Percentiles rank a stretch among this genome's conserved stretches.
Conservation (phyloP, 257 asterid species). For the Solanum bulbocastanum region DNA sequence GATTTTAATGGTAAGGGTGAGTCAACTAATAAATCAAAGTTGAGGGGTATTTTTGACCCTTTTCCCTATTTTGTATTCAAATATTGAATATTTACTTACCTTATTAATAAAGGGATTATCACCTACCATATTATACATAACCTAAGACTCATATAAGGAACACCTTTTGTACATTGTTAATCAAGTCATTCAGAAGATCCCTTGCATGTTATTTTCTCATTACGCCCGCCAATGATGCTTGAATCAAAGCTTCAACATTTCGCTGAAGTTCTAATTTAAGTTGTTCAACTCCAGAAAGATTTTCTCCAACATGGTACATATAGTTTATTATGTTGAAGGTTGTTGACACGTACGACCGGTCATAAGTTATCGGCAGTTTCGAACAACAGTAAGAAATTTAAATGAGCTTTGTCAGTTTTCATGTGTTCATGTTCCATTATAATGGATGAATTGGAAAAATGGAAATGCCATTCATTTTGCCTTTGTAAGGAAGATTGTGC, state of each 20-base stretch:
- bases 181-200: neutral
- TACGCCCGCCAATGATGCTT: neutral
- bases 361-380: neutral
- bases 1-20: neutral
- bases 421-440: neutral
- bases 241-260: neutral
- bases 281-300: neutral
- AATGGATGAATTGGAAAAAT: neutral
- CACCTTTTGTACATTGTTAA: neutral
- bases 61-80: neutral
- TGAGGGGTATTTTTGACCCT: neutral
- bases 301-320: neutral
- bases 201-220: neutral
- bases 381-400: neutral
- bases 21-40: neutral
- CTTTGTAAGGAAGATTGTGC: neutral
- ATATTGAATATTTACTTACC: neutral
- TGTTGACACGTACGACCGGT: neutral
- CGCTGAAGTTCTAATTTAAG: neutral
- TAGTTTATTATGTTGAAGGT: neutral
- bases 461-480: neutral
- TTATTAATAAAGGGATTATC: neutral
- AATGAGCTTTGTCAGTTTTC: neutral
- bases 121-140: neutral
- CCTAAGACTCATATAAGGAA: neutral